Evolutionary conservation across 495 filamentous ascomycete genomes (phyloP).

Genomic region (Parathielavia hyrcaniae): DNA sequence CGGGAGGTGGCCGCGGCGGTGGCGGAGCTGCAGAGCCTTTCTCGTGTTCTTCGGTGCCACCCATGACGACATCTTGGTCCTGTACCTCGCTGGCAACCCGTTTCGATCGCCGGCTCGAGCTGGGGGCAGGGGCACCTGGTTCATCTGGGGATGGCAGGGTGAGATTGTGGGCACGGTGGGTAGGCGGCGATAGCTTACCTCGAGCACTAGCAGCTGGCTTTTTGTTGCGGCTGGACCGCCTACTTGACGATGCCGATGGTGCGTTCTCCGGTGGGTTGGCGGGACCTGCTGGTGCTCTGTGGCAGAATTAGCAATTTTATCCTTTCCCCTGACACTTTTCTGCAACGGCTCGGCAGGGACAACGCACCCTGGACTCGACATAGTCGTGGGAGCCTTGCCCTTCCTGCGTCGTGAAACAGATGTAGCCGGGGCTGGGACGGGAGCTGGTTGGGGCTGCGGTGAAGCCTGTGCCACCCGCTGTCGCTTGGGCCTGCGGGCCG

Average conservation of each 20-base stretch:
- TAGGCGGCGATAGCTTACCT: conserved; percentile 16
- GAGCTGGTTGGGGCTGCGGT: conserved; percentile 19
- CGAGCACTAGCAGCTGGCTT: conserved; percentile 44
- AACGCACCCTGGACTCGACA: conserved; percentile 78
- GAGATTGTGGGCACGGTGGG: conserved; percentile 11
- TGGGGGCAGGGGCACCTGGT: conserved; percentile 26
- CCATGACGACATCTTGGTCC: conserved; percentile 49
- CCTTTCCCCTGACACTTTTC: not conserved
- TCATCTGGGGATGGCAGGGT: conserved; percentile 19
- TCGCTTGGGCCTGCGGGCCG: conserved; percentile 51
- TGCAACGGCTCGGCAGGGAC: not conserved
- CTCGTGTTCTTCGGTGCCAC: conserved; percentile 57
- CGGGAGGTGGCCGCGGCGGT: conserved; percentile 38
- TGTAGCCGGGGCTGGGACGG: conserved; percentile 23
- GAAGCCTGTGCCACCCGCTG: conserved; percentile 38
- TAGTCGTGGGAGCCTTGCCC: conserved; percentile 58
- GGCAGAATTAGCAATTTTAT: conserved; percentile 16
- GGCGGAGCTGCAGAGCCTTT: conserved; percentile 44
- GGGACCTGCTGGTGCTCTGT: conserved; percentile 35
- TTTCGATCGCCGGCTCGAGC: conserved; percentile 48
- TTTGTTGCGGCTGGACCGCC: conserved; percentile 63
- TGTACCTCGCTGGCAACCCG: conserved; percentile 47
- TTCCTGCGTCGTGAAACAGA: conserved; percentile 50
- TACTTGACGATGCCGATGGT: conserved; percentile 52
- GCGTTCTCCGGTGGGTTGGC: conserved; percentile 26